These are phyloP conservation scores for Crucibulum laeve DNA, from an alignment of 768 basidiomycete genomes.

Conservation along the genomic window DNA sequence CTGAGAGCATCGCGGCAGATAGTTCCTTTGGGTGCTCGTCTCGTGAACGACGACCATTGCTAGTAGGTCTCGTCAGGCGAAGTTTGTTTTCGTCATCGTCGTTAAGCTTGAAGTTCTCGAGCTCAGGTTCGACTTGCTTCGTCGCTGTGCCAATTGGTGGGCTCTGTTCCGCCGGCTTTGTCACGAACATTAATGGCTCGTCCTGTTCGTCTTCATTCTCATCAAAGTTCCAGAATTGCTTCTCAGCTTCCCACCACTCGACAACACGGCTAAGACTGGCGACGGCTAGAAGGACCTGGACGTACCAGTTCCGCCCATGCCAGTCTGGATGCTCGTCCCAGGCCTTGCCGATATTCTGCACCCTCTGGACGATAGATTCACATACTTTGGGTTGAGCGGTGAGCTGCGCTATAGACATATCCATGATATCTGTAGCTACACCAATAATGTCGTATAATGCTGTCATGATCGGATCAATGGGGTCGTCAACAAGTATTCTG, in stretches of 20 bases:
- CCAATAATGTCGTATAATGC: conserved; percentile 89
- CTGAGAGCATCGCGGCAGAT: conserved; percentile 25
- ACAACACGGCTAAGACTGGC: conserved; percentile 95
- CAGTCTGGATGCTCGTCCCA: conserved; percentile 99
- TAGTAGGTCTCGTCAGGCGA: conserved; percentile 44
- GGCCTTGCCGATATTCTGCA: conserved; percentile 87
- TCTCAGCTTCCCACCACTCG: conserved; percentile 99
- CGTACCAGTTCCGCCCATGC: conserved; percentile 98
- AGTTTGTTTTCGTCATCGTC: conserved; percentile 50
- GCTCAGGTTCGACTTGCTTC: conserved; percentile 34
- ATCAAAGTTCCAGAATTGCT: conserved; percentile 99
- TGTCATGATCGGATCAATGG: conserved; percentile 84
- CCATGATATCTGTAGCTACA: conserved; percentile 89
- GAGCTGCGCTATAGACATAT: conserved; percentile 84
- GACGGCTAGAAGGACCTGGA: conserved; percentile 91
- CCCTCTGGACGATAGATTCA: conserved; percentile 81
- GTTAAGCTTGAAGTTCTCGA: conserved; percentile 43
- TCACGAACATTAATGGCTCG: conserved; percentile 89
- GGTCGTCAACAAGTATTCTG: conserved; percentile 79
- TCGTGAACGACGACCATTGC: conserved; percentile 49
- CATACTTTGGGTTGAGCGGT: conserved; percentile 83
- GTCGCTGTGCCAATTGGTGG: conserved; percentile 22
- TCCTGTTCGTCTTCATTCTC: conserved; percentile 87
- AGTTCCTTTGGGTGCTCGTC: conserved; percentile 55
- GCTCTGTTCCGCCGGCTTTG: conserved; percentile 77